phyloP scores from a whole-genome alignment of 2,329 filamentous ascomycete species.

The Zymoseptoria ardabiliae region DNA sequence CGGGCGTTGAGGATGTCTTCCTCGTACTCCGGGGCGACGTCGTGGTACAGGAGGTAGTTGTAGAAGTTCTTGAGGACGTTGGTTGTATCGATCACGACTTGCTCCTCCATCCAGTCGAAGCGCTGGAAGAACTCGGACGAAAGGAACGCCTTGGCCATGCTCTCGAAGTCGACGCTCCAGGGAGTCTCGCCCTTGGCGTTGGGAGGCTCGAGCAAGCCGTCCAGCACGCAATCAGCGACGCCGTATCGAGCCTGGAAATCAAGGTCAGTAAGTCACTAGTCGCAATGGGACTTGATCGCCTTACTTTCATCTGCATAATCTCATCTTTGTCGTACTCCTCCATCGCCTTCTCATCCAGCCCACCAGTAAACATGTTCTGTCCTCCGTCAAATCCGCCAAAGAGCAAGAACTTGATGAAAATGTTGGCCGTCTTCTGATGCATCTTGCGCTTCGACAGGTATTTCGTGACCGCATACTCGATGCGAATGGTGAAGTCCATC shows the following conservation, averaged over 20 bases:
- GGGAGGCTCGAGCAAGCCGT: conserved; percentile 38
- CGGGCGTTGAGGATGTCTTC: conserved; percentile 61
- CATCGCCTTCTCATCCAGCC: conserved; percentile 18
- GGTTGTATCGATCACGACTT: conserved; percentile 52
- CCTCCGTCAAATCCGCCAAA: conserved; percentile 70
- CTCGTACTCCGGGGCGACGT: conserved; percentile 75
- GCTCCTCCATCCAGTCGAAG: conserved; percentile 48
- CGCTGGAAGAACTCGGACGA: conserved; percentile 29
- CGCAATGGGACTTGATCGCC: conserved; percentile 53
- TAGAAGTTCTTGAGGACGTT: conserved; percentile 77
- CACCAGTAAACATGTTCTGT: conserved; percentile 54
- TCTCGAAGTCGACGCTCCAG: conserved; percentile 75
- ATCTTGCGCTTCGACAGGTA: conserved; percentile 73
- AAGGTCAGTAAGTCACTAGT: conserved; percentile 45
- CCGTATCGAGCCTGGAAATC: conserved; percentile 43
- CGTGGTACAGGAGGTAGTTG: conserved; percentile 75
- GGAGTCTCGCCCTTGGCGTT: conserved; percentile 37
- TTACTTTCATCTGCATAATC: conserved; percentile 49
- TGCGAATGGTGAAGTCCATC: conserved; percentile 52
- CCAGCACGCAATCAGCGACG: conserved; percentile 42
- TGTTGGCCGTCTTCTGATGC: conserved; percentile 49
- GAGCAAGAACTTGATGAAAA: conserved; percentile 74
- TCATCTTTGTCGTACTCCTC: conserved; percentile 49
- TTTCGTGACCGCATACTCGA: conserved; percentile 76
- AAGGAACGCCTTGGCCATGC: conserved; percentile 69